phyloP scores from a whole-genome alignment of 2,329 filamentous ascomycete genomes.

The Arachnopeziza araneosa region DNA sequence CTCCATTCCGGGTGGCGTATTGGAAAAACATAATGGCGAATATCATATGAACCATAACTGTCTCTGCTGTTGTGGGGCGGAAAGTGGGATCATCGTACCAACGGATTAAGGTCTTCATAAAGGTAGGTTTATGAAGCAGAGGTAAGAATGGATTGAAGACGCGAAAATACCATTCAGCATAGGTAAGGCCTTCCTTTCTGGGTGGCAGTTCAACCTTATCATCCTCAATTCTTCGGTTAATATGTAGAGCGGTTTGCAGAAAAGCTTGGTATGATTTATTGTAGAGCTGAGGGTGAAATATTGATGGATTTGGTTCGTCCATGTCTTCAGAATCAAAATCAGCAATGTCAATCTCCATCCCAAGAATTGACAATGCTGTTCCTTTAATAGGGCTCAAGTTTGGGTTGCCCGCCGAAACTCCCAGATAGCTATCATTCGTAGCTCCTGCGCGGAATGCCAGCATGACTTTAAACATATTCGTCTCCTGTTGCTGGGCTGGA shows the following conservation, averaged over 20 bases:
- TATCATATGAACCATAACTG: constrained; percentile 71
- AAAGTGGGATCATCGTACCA: constrained; percentile 62
- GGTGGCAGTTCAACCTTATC: constrained; percentile 56
- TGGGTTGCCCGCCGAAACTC: constrained; percentile 52
- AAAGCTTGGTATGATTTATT: constrained; percentile 71
- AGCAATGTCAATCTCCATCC: constrained; percentile 72
- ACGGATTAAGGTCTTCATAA: constrained; percentile 47
- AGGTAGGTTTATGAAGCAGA: constrained; percentile 69
- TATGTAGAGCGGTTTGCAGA: constrained; percentile 57
- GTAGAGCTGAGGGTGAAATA: constrained; percentile 44
- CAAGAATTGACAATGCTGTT: constrained; percentile 71
- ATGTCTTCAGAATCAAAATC: constrained; percentile 63
- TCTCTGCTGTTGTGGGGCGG: constrained; percentile 56
- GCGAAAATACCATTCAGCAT: constrained; percentile 70
- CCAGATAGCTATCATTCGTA: constrained; percentile 59
- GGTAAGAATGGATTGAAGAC: constrained; percentile 68
- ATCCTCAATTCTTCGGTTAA: constrained; percentile 47
- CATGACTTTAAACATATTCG: constrained; percentile 20
- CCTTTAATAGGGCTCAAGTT: constrained; percentile 70
- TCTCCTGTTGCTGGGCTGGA: constrained; percentile 15
- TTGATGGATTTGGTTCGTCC: constrained; percentile 49
- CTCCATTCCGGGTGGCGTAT: constrained; percentile 63
- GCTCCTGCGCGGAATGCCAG: constrained; percentile 29
- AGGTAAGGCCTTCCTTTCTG: constrained; percentile 59
- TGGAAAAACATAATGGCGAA: constrained; percentile 75